Percentiles rank a stretch among this genome's conserved stretches.
Conservation (phyloP, 495 filamentous ascomycete species). For the Saxophila tyrrhenica region DNA sequence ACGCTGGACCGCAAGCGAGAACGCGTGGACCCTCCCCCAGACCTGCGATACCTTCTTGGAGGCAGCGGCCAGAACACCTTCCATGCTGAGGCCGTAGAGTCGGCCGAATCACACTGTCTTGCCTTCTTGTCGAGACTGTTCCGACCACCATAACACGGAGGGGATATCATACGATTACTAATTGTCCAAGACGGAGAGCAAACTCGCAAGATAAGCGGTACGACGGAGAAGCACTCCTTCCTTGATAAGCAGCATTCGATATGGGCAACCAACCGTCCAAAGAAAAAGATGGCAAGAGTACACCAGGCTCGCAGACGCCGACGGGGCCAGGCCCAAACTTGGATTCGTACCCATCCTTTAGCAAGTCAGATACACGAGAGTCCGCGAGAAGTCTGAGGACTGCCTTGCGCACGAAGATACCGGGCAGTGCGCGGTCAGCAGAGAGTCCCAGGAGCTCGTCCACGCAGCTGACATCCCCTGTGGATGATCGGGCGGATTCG, state of each 20-base stretch:
- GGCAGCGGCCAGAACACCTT: slow-evolving; percentile 14
- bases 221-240: too few relatives aligned
- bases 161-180: neutral
- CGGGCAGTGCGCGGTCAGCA: slow-evolving; percentile 49
- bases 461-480: slow-evolving; percentile 41
- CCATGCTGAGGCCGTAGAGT: slow-evolving; percentile 22
- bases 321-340: slow-evolving; percentile 33
- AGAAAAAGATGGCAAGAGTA: slow-evolving; percentile 49
- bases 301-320: slow-evolving; percentile 34
- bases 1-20: slow-evolving; percentile 3
- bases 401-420: slow-evolving; percentile 64
- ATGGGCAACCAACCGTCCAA: slow-evolving; percentile 97
- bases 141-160: slow-evolving; percentile 41
- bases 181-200: neutral
- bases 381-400: slow-evolving; percentile 75
- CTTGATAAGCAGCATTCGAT: slow-evolving; percentile 13
- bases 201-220: neutral
- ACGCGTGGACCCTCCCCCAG: slow-evolving; percentile 8
- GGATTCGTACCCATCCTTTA: slow-evolving; percentile 81
- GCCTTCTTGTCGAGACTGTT: slow-evolving; percentile 44
- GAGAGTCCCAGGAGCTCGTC: slow-evolving; percentile 75
- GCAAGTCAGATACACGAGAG: slow-evolving; percentile 88
- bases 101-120: slow-evolving; percentile 40
- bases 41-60: slow-evolving; percentile 4
- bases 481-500: slow-evolving; percentile 59